These are phyloP conservation scores for Elymus sibiricus DNA, from an alignment of 176 grass and related monocot genomes.

Conservation along the genomic window DNA sequence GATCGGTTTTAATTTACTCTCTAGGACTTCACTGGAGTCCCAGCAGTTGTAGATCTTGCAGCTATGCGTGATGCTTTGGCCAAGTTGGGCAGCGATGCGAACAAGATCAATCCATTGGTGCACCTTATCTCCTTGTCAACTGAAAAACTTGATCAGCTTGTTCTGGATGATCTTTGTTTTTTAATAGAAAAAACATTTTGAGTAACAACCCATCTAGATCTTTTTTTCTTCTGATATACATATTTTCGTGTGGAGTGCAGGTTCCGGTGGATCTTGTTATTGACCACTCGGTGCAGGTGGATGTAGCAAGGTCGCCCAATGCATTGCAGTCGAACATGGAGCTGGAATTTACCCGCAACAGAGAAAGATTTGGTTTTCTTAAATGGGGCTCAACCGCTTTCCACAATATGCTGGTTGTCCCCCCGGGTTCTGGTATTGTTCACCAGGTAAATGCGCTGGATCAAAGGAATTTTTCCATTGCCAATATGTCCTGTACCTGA, in stretches of 20 bases:
- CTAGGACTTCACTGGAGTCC: constrained; percentile 83
- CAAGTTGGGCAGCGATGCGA: constrained; percentile 62
- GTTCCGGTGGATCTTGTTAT: constrained; percentile 85
- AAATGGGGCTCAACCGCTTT: constrained; percentile 92
- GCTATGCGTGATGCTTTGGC: constrained; percentile 85
- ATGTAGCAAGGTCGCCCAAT: constrained; percentile 64
- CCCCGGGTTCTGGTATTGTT: constrained; percentile 77
- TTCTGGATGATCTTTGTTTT: not conserved
- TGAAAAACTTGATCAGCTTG: not conserved
- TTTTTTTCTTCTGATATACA: not conserved
- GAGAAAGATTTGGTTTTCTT: constrained; percentile 82
- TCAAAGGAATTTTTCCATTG: not conserved
- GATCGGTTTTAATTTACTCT: not conserved
- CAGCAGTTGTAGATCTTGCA: constrained; percentile 80
- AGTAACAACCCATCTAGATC: not conserved
- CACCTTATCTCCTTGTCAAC: not conserved
- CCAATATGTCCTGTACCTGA: not conserved
- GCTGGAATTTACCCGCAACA: constrained; percentile 73
- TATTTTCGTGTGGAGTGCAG: constrained; percentile 26
- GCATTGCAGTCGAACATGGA: constrained; percentile 71
- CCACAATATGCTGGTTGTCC: constrained; percentile 73
- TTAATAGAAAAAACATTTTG: not conserved
- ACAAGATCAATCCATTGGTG: constrained; percentile 88
- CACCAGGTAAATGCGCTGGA: constrained; percentile 51
- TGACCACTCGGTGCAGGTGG: constrained; percentile 79